Evolutionary conservation across 2,329 filamentous ascomycete species (phyloP).

Genomic region (Graphilbum ipis-grandicollis): DNA sequence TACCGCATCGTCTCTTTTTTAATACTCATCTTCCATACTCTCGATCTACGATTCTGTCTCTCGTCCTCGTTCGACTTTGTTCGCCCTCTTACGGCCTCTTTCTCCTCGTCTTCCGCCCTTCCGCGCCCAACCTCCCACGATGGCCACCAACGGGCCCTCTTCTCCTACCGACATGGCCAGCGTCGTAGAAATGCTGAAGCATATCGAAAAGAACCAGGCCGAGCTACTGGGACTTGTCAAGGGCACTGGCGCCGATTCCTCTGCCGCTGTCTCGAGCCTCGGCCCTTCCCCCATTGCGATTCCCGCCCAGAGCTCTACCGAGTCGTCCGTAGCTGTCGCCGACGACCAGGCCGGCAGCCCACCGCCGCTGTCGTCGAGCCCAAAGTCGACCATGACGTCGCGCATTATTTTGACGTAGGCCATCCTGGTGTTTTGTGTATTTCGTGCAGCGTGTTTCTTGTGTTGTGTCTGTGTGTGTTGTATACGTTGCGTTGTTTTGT

Average conservation of each 20-base stretch:
- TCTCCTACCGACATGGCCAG: slow-evolving; percentile 15
- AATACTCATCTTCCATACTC: too few relatives aligned
- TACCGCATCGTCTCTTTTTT: background rate
- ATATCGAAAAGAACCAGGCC: slow-evolving; percentile 23
- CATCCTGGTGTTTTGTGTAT: background rate
- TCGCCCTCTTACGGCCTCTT: background rate
- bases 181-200: slow-evolving; percentile 14
- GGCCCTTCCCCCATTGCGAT: background rate
- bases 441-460: background rate
- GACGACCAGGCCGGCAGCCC: slow-evolving; percentile 5
- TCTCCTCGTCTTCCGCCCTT: background rate
- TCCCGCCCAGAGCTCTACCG: background rate
- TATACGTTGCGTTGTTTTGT: background rate
- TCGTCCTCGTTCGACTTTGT: too few relatives aligned
- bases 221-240: slow-evolving; percentile 23
- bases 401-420: slow-evolving; percentile 37
- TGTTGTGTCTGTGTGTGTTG: background rate
- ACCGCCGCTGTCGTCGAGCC: slow-evolving; percentile 13
- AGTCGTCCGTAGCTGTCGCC: slow-evolving; percentile 6
- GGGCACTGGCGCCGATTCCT: background rate
- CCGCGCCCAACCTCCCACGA: background rate
- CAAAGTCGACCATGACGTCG: slow-evolving; percentile 30
- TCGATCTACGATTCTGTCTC: too few relatives aligned
- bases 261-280: background rate
- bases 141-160: slow-evolving; percentile 7